Evolutionary conservation across 176 grass and related monocot genomes (phyloP), one percentile per base, ranked within the genome.

Genomic region (Hyparrhenia diplandra): DNA sequence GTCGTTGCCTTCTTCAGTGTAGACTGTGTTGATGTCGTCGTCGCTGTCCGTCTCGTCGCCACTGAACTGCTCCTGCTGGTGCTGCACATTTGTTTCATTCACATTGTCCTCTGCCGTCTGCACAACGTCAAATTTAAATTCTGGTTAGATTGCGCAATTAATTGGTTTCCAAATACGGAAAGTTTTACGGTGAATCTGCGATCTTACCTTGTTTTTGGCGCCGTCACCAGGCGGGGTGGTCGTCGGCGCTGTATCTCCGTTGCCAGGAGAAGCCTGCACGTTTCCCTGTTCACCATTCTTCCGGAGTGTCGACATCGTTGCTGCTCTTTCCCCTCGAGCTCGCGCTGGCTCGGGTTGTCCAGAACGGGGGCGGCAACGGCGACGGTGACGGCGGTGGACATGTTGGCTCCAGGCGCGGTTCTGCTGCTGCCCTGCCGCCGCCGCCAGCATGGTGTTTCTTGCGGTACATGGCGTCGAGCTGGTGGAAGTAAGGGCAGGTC

Each of bases 401-500:
- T 11, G 1, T 45, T 9, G 39, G 54, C 64, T 49, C 24, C 65
- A 9, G 43, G 70, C 14, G 69, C 71, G 36, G 52, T 13, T 62
- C 13, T 55, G 43, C 5, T 13, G 62, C 63, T 18, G 46, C 46
- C 14, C 18, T n/a, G n/a, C 71, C 21, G 40, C 17, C 55, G 35
- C 52, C 20, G 5, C 67, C 80, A 18, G 61, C 68, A 18, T 60
- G 67, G 21, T 68, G 81, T 42, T 85, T 93, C 74, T 74, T 91
- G 68, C 85, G 71, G 82, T 97, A 97, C 55, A 97, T 85, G 8
- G 88, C 94, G 64, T 97, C 94, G 60, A 97, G 83, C 65, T 94
- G 91, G 81, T 97, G 89, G 87, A 97, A 97, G 74, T 97, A 97
- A 0, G 94, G 91, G 52, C 94, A 97, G 8, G 94, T 97, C 86